Percentiles rank a stretch among this genome's conserved stretches.
phyloP scores from a whole-genome alignment of 108 stramenopile genomes.

The Pseudonitzschia delicatissima region DNA sequence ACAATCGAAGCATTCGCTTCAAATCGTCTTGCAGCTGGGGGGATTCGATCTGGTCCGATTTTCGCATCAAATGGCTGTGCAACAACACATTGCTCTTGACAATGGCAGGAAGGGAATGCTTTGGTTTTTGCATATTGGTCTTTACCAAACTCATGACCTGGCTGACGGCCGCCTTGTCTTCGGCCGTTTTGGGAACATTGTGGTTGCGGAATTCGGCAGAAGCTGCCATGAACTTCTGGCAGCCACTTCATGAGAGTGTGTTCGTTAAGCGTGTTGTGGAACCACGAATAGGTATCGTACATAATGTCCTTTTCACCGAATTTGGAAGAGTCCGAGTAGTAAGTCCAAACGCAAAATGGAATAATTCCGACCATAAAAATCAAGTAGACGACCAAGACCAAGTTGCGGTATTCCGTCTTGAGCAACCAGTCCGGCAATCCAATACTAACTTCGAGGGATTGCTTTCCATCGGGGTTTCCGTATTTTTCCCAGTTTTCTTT shows the following conservation, averaged over 20 bases:
- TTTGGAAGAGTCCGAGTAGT: slow-evolving; percentile 93
- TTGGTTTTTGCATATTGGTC: slow-evolving; percentile 86
- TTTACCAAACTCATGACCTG: slow-evolving; percentile 51
- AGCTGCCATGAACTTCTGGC: slow-evolving; percentile 83
- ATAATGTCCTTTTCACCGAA: slow-evolving; percentile 98
- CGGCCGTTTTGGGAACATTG: slow-evolving; percentile 64
- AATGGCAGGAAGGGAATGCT: slow-evolving; percentile 82
- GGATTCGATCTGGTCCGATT: slow-evolving; percentile 45
- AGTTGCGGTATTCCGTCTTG: slow-evolving; percentile 86
- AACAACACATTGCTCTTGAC: slow-evolving; percentile 94
- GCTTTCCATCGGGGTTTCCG: slow-evolving; percentile 99
- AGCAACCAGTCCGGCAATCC: slow-evolving; percentile 94
- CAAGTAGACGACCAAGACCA: slow-evolving; percentile 92
- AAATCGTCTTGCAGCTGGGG: slow-evolving; percentile 54
- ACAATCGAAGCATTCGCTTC: slow-evolving; percentile 78
- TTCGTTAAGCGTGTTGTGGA: slow-evolving; percentile 83
- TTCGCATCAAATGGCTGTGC: slow-evolving; percentile 84
- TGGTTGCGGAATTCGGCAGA: slow-evolving; percentile 86
- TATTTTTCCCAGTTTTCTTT: slow-evolving; percentile 94
- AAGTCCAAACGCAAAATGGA: slow-evolving; percentile 86
- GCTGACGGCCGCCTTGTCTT: slow-evolving; percentile 64
- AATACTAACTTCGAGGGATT: slow-evolving; percentile 93
- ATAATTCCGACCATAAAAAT: slow-evolving; percentile 96
- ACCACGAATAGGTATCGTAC: slow-evolving; percentile 97
- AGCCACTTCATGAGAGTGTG: slow-evolving; percentile 72